These are phyloP conservation scores for Kodamaea restingae DNA, from an alignment of 805 yeast genomes.

Conservation along the genomic window DNA sequence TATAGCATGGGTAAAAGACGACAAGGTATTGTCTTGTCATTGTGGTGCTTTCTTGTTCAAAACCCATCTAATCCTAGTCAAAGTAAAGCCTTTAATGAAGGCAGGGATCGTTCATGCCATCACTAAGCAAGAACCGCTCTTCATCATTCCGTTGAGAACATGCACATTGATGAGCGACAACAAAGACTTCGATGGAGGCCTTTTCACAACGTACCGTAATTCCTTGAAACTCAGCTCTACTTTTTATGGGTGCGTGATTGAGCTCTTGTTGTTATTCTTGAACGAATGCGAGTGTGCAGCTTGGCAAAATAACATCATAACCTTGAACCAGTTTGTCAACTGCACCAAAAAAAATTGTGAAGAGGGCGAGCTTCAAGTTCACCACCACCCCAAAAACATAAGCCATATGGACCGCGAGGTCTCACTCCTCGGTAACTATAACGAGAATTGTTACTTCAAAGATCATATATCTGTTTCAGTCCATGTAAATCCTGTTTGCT, in stretches of 20 bases:
- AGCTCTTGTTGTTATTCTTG: conserved; percentile 37
- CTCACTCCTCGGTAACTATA: neutral
- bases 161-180: conserved; percentile 21
- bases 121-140: conserved; percentile 28
- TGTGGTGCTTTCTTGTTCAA: conserved; percentile 45
- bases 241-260: conserved; percentile 37
- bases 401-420: neutral
- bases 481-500: neutral
- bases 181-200: conserved; percentile 25
- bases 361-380: neutral
- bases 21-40: conserved; percentile 10
- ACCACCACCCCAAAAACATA: neutral
- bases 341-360: conserved; percentile 19
- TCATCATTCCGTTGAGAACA: conserved; percentile 46
- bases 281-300: conserved; percentile 29
- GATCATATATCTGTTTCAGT: conserved; percentile 4
- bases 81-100: conserved; percentile 12
- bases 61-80: conserved; percentile 43
- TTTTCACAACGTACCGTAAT: conserved; percentile 26
- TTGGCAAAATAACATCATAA: conserved; percentile 35
- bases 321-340: conserved; percentile 23
- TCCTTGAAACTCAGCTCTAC: conserved; percentile 48
- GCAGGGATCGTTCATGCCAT: conserved; percentile 10
- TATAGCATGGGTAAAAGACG: conserved; percentile 35
- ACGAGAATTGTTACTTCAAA: conserved; percentile 14